phyloP scores from a whole-genome alignment of 2,329 filamentous ascomycete genomes.

The Arthrobotrys entomopaga region DNA sequence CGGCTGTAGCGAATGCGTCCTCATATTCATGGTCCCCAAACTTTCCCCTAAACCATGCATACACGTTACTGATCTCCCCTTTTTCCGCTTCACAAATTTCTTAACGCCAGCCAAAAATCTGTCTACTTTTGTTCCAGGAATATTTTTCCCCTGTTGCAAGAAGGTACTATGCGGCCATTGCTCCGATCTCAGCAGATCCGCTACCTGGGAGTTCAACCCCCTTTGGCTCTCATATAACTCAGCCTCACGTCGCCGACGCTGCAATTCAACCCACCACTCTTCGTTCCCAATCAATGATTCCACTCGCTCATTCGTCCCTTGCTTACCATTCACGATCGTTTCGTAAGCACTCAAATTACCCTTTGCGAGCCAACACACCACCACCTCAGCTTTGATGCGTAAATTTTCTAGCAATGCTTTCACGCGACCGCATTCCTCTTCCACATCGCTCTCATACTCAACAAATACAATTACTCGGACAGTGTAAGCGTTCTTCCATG shows the following conservation, averaged over 20 bases:
- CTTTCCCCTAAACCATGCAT: constrained; percentile 33
- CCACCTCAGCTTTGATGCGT: constrained; percentile 79
- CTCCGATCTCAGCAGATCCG: constrained; percentile 51
- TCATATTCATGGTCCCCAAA: constrained; percentile 66
- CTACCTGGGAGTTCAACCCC: constrained; percentile 53
- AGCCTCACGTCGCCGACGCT: constrained; percentile 61
- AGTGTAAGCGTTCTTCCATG: constrained; percentile 78
- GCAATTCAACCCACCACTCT: constrained; percentile 84
- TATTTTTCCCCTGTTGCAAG: constrained; percentile 21
- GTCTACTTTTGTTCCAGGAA: constrained; percentile 26
- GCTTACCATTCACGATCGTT: constrained; percentile 77
- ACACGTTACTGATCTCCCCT: constrained; percentile 37
- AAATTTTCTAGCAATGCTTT: constrained; percentile 80
- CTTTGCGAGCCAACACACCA: constrained; percentile 83
- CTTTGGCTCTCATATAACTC: constrained; percentile 53
- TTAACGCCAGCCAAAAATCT: constrained; percentile 54
- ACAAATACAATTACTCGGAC: constrained; percentile 86
- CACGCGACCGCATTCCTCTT: constrained; percentile 78
- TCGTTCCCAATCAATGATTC: constrained; percentile 75
- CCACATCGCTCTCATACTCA: constrained; percentile 84
- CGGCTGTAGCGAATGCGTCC: constrained; percentile 76
- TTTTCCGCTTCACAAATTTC: constrained; percentile 56
- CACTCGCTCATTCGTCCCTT: constrained; percentile 69
- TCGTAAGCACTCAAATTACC: constrained; percentile 79
- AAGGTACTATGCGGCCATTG: constrained; percentile 57